phyloP scores from a whole-genome alignment of 2,329 filamentous ascomycete species.

The Cladosporium sp. region DNA sequence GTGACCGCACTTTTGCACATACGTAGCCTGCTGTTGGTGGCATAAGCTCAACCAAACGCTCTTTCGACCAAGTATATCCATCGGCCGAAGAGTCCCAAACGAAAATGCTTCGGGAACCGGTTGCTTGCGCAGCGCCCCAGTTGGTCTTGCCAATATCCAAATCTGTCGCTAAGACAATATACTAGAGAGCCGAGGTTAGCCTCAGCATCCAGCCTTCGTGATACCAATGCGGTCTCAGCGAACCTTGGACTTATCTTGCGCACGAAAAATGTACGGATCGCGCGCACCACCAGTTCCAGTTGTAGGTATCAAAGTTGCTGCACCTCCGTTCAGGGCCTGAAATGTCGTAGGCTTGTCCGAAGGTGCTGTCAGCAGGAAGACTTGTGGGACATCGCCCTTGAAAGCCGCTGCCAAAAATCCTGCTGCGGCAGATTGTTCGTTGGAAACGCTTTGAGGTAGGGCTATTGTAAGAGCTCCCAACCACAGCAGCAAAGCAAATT shows the following conservation, averaged over 20 bases:
- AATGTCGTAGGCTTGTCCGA: neutral
- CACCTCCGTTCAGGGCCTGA: neutral
- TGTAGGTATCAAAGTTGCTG: neutral
- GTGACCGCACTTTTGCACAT: neutral
- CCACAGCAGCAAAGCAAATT: neutral
- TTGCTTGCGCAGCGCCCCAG: neutral
- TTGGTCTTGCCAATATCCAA: slow-evolving; percentile 1
- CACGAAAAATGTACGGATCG: slow-evolving; percentile 2
- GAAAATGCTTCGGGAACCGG: neutral
- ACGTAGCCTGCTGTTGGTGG: slow-evolving; percentile 4
- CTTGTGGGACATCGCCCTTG: neutral
- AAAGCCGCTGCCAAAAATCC: neutral
- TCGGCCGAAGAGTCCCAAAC: slow-evolving; percentile 4
- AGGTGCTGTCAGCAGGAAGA: slow-evolving; percentile 4
- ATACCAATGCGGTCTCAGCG: too few relatives aligned
- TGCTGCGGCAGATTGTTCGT: neutral
- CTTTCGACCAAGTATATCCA: neutral
- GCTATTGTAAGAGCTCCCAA: neutral
- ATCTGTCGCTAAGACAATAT: neutral
- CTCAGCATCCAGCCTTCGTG: too few relatives aligned
- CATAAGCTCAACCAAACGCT: neutral
- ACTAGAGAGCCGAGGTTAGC: neutral
- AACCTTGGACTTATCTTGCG: neutral
- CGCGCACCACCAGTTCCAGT: neutral
- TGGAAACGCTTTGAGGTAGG: neutral